Conservation (phyloP, 2,329 filamentous ascomycete genomes). For the Cladosporium sp. region DNA sequence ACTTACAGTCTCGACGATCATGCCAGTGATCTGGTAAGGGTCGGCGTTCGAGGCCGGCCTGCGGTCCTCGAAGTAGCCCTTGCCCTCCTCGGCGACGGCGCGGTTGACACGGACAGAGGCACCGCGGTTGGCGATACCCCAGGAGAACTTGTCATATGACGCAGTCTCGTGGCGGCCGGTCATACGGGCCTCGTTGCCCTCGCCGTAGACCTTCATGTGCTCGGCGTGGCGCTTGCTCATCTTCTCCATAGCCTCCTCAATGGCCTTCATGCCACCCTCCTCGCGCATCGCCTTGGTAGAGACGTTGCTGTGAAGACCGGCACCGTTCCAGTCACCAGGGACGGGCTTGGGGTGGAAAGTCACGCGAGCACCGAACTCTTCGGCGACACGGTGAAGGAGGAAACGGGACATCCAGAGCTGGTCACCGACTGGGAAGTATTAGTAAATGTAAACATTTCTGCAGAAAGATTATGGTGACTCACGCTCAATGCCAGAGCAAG, state of each 20-base stretch:
- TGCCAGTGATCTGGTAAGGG: conserved; percentile 77
- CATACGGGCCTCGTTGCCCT: conserved; percentile 90
- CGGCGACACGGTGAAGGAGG: conserved; percentile 82
- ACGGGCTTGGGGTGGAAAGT: conserved; percentile 96
- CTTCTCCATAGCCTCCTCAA: conserved; percentile 66
- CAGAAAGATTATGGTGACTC: conserved; percentile 29
- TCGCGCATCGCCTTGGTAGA: conserved; percentile 81
- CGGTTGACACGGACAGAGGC: conserved; percentile 89
- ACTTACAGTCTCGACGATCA: conserved; percentile 64
- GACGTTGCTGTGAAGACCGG: conserved; percentile 90
- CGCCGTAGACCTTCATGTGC: conserved; percentile 82
- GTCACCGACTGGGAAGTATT: conserved; percentile 64
- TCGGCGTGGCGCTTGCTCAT: conserved; percentile 45
- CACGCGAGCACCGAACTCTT: conserved; percentile 95
- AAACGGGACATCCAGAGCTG: conserved; percentile 92
- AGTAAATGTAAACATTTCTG: neutral
- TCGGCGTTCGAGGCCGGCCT: conserved; percentile 72
- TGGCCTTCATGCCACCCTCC: conserved; percentile 92
- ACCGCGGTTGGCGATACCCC: conserved; percentile 92
- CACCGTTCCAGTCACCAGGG: conserved; percentile 93
- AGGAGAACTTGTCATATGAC: conserved; percentile 86
- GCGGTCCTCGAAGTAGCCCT: conserved; percentile 81
- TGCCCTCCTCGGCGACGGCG: conserved; percentile 76
- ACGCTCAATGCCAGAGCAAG: conserved; percentile 79
- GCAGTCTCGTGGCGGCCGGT: conserved; percentile 94